Conservation (phyloP, 768 basidiomycete species). For the Suillus fuscotomentosus region DNA sequence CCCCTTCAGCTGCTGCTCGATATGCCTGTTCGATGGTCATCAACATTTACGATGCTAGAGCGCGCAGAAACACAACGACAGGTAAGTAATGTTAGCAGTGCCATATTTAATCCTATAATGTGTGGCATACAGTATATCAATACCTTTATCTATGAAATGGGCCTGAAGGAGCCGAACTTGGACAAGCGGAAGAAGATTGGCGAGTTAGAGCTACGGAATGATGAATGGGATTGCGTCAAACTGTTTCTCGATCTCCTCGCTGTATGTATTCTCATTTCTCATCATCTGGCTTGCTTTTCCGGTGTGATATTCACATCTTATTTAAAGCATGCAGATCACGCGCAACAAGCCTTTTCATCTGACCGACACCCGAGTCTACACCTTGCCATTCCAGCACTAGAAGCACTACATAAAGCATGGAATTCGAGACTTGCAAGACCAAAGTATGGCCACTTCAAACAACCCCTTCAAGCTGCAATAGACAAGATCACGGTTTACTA, state of each 20-base stretch:
- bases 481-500: conserved; percentile 34
- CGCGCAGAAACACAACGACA: too few relatives aligned
- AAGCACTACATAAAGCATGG: conserved; percentile 30
- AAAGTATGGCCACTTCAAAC: conserved; percentile 19
- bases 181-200: conserved; percentile 18
- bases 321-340: conserved; percentile 25
- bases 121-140: not conserved
- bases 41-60: too few relatives aligned
- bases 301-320: not conserved
- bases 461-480: conserved; percentile 25
- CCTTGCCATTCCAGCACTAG: conserved; percentile 28
- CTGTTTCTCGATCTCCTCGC: conserved; percentile 18
- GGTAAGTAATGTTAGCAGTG: too few relatives aligned
- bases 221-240: conserved; percentile 23
- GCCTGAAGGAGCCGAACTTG: conserved; percentile 12
- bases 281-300: too few relatives aligned
- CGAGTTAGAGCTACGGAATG: conserved; percentile 8
- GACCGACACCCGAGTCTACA: conserved; percentile 24
- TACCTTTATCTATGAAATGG: conserved; percentile 24
- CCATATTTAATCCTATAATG: too few relatives aligned
- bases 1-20: too few relatives aligned
- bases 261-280: too few relatives aligned
- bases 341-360: conserved; percentile 32
- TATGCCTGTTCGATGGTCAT: too few relatives aligned
- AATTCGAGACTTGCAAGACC: not conserved